Base-by-base conservation (phyloP, 164 flowering plant species). In the Sextonia rubra region DNA sequence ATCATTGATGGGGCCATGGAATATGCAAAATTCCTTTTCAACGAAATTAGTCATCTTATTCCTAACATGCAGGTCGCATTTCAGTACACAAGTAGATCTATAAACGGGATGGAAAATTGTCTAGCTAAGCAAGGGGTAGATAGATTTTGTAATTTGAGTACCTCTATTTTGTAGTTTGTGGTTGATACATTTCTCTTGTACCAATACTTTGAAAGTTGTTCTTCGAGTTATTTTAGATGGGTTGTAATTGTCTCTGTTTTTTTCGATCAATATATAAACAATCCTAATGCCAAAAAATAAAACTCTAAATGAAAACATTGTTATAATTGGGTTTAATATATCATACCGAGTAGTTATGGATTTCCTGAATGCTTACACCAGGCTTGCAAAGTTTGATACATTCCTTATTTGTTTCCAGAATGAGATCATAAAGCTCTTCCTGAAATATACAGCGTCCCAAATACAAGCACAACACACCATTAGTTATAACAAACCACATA, bases 371-470 rank as follows among this genome's bases (percentile, higher is more conserved):
- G 85, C 85, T 90, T 69, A 84, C 77, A 64, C 99, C 98, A 73
- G 99, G 98, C 73, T 67, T 87, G 83, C 99, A 95, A 27, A 91
- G 94, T 82, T 85, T 78, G 74, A 95, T 32, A 71, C 96, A 90
- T 78, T 91, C 94, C 82, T 89, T 88, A 83, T 90, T 95, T 11
- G 94, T 89, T 83, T 91, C 89, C 37, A 91, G 80, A 74, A 95
- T 87, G 64, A 95, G 92, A 70, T 86, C 77, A 79, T 95, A 95
- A 65, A 94, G 90, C 78, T 86, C 94, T 81, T 82, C 92, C 98
- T 94, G 90, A 62, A 79, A 81, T 69, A 71, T 73, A 79, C 27
- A 69, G 5, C 12, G 76, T 63, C 20, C n/a, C 58, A 74, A 58
- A 58, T 48, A 58, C 69, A 60, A 71, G 71, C 23, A 30, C 75